Conservation (phyloP, 257 asterid genomes). For the Sherardia arvensis region DNA sequence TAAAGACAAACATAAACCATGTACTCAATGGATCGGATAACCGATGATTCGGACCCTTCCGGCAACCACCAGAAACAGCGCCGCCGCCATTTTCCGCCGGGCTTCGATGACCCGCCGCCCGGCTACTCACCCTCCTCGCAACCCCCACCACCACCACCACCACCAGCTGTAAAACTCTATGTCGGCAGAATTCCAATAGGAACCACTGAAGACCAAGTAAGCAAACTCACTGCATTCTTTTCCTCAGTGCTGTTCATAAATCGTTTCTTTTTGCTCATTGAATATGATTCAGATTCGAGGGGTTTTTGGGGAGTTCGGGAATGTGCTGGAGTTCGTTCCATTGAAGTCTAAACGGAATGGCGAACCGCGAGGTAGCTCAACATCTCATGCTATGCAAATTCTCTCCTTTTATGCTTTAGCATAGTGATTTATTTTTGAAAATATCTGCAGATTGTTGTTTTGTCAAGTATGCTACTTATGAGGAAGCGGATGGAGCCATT, state of each 20-base stretch:
- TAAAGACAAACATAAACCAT: too few relatives aligned
- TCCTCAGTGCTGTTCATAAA: neutral
- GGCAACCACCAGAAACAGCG: neutral
- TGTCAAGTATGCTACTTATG: slow-evolving; percentile 65
- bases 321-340: slow-evolving; percentile 62
- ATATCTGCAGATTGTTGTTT: slow-evolving; percentile 59
- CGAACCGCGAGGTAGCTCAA: slow-evolving; percentile 53
- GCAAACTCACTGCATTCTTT: slow-evolving; percentile 6
- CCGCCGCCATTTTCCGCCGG: neutral
- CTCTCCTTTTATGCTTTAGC: neutral
- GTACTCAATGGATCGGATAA: neutral
- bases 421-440: neutral
- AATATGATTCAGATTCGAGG: slow-evolving; percentile 38
- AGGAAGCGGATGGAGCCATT: slow-evolving; percentile 78
- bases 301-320: slow-evolving; percentile 61
- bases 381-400: neutral
- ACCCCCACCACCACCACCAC: neutral
- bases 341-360: slow-evolving; percentile 71
- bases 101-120: slow-evolving; percentile 8
- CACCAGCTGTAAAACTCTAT: slow-evolving; percentile 48
- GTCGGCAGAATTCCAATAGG: slow-evolving; percentile 57
- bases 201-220: slow-evolving; percentile 57
- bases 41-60: neutral
- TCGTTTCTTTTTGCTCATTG: too few relatives aligned
- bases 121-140: slow-evolving; percentile 1